Conservation (phyloP, 495 filamentous ascomycete species). For the Parachaetomium inaequale region DNA sequence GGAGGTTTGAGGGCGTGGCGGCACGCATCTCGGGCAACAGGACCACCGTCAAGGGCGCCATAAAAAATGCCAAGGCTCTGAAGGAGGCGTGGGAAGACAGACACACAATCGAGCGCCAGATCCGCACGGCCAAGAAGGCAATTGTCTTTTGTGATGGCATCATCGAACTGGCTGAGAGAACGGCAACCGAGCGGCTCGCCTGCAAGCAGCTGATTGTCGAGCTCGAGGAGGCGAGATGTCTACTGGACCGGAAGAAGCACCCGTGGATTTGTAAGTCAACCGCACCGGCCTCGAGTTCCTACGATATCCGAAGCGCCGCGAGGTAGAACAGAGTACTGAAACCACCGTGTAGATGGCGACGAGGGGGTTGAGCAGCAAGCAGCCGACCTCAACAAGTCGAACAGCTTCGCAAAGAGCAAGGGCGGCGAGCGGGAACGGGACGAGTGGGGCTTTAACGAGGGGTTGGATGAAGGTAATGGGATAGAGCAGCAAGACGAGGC, state of each 20-base stretch:
- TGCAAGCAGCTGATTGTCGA: slow-evolving; percentile 22
- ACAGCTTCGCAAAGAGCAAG: neutral
- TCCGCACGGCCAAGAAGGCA: slow-evolving; percentile 22
- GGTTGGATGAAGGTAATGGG: neutral
- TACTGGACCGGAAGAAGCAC: slow-evolving; percentile 18
- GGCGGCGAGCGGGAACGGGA: neutral
- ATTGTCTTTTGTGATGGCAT: slow-evolving; percentile 18
- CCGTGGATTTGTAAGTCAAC: slow-evolving; percentile 22
- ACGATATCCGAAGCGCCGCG: neutral
- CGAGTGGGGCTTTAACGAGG: neutral
- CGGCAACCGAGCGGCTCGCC: slow-evolving; percentile 12
- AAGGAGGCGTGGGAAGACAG: neutral
- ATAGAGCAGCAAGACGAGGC: neutral
- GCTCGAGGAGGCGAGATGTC: slow-evolving; percentile 16
- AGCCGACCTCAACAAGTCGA: neutral
- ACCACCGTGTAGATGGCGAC: neutral
- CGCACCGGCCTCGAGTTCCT: too few species aligned
- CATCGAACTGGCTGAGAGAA: slow-evolving; percentile 18
- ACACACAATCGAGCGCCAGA: slow-evolving; percentile 17
- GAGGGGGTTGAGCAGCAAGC: neutral
- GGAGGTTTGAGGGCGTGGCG: slow-evolving; percentile 5
- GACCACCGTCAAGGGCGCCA: slow-evolving; percentile 10
- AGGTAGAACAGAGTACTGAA: neutral
- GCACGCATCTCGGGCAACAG: neutral
- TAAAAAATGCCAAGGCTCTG: slow-evolving; percentile 1